Evolutionary conservation across 768 basidiomycete genomes (phyloP).

Genomic region (Tylopilus intermedius): DNA sequence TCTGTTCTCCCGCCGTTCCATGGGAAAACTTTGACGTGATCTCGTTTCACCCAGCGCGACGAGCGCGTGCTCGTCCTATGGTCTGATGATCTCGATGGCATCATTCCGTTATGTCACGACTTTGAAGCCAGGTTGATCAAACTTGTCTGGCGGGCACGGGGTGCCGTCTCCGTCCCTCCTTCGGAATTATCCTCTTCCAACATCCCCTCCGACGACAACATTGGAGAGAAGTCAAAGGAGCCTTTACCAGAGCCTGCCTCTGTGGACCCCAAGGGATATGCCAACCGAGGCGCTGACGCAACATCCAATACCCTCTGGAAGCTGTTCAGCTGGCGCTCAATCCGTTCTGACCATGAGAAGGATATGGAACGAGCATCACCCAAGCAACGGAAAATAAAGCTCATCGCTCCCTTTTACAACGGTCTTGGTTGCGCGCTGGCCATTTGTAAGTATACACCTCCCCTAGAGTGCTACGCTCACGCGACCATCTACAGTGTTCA

Average conservation of each 20-base stretch:
- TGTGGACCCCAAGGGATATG: slow-evolving; percentile 2
- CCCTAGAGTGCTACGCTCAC: slow-evolving; percentile 3
- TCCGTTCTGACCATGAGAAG: slow-evolving; percentile 29
- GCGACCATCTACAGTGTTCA: slow-evolving; percentile 48
- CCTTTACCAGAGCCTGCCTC: slow-evolving; percentile 12
- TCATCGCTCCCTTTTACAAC: slow-evolving; percentile 69
- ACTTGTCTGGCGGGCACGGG: slow-evolving; percentile 65
- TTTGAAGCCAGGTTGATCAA: slow-evolving; percentile 76
- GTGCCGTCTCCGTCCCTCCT: slow-evolving; percentile 30
- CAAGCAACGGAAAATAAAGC: slow-evolving; percentile 44
- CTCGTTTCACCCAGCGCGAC: slow-evolving; percentile 50
- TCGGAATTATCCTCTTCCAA: slow-evolving; percentile 41
- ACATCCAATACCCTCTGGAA: slow-evolving; percentile 15
- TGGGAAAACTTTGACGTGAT: background rate
- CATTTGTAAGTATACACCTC: slow-evolving; percentile 44
- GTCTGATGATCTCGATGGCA: slow-evolving; percentile 76
- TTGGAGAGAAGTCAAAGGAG: slow-evolving; percentile 44
- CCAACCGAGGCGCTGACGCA: background rate
- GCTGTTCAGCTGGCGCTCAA: slow-evolving; percentile 45
- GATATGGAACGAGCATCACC: slow-evolving; percentile 51
- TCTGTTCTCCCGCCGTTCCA: background rate
- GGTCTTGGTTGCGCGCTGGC: slow-evolving; percentile 66
- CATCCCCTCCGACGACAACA: slow-evolving; percentile 49
- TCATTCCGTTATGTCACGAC: slow-evolving; percentile 65
- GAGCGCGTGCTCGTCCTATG: slow-evolving; percentile 78